phyloP scores from a whole-genome alignment of 768 basidiomycete species.

The Boletus insuetus region DNA sequence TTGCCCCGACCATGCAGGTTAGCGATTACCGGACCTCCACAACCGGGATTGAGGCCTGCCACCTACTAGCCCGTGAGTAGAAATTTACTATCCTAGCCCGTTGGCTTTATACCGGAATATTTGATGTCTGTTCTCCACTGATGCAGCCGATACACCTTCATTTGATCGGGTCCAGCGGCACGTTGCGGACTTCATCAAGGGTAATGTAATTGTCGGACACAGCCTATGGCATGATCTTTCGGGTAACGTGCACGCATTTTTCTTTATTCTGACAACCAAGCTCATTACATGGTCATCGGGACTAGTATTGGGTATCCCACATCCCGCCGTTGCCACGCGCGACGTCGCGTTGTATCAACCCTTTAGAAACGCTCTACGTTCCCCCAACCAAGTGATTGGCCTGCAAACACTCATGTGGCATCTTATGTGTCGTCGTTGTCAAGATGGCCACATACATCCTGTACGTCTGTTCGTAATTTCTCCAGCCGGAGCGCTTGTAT shows the following conservation, averaged over 20 bases:
- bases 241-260: conserved; percentile 40
- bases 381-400: conserved; percentile 65
- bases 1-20: conserved; percentile 62
- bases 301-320: conserved; percentile 75
- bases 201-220: conserved; percentile 74
- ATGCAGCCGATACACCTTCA: conserved; percentile 38
- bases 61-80: conserved; percentile 40
- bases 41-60: conserved; percentile 50
- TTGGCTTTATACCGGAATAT: not conserved
- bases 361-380: conserved; percentile 67
- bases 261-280: not conserved
- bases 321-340: conserved; percentile 72
- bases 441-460: conserved; percentile 68
- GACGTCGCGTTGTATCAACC: conserved; percentile 82
- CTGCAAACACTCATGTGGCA: conserved; percentile 80
- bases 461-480: conserved; percentile 42
- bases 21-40: conserved; percentile 71
- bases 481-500: not conserved
- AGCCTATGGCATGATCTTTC: conserved; percentile 79
- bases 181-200: conserved; percentile 64
- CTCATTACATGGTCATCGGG: conserved; percentile 15
- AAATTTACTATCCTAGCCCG: not conserved
- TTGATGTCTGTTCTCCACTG: not conserved
- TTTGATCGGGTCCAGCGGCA: conserved; percentile 66
- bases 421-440: conserved; percentile 75